A percentile compares a stretch with the other conserved stretches of the same genome.
phyloP scores from a whole-genome alignment of 2,329 filamentous ascomycete genomes.

The Fusarium illudens region DNA sequence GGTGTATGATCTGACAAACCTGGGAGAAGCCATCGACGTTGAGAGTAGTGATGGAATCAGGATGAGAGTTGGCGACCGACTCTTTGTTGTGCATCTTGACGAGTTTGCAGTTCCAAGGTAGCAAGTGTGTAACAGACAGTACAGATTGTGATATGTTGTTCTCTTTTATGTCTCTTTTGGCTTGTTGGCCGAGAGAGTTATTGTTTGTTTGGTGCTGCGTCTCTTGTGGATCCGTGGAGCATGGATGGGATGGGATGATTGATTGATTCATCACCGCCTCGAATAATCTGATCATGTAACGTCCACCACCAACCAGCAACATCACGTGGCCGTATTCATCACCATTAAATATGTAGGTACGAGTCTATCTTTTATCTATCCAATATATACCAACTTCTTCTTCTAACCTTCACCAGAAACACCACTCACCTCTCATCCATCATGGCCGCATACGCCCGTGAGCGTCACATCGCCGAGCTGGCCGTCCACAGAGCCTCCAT shows the following conservation, averaged over 20 bases:
- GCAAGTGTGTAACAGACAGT: too few species aligned
- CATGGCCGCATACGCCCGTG: conserved; percentile 42
- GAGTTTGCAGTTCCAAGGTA: background rate
- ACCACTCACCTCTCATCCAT: background rate
- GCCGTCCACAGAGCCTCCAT: conserved; percentile 64
- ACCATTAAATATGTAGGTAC: background rate
- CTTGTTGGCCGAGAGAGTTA: too few species aligned
- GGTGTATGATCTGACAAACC: conserved; percentile 3
- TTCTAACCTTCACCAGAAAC: conserved; percentile 1
- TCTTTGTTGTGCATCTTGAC: conserved; percentile 7
- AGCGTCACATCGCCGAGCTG: conserved; percentile 49
- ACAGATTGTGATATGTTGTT: too few species aligned
- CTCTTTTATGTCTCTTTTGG: too few species aligned
- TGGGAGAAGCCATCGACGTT: background rate
- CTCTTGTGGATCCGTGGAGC: conserved; percentile 14
- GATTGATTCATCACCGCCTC: conserved; percentile 5
- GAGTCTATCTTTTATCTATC: too few species aligned
- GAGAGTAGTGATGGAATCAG: background rate
- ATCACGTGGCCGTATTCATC: background rate
- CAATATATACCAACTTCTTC: background rate
- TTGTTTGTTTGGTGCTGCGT: background rate
- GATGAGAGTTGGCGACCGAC: background rate
- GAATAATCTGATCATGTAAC: conserved; percentile 1
- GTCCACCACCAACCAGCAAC: background rate
- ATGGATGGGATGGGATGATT: background rate